Evolutionary conservation across 768 basidiomycete genomes (phyloP), one percentile per base, ranked within the genome.

Genomic region (Krasilnikovozyma curviuscula): DNA sequence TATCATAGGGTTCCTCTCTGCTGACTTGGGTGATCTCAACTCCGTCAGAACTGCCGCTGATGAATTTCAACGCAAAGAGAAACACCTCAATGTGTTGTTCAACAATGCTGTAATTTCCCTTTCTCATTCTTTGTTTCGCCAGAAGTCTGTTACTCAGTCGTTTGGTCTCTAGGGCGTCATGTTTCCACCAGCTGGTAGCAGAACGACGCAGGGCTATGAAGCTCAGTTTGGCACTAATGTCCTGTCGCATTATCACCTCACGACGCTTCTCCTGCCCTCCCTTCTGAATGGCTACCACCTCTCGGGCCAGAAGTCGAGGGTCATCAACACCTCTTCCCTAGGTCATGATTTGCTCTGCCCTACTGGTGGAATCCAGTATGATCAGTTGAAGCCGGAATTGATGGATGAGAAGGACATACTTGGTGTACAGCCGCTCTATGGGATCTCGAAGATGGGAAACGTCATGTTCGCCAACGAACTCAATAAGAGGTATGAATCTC

Each of bases 371-470:
- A 28, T 56, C 31, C 21, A 45, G 14, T 51, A 37, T 16, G 50
- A 56, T n/a, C 39, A 44, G 28, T 46, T 50, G 21, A 50, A 25
- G 34, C 31, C 34, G 5, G 23, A 29, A 14, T 27, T 44, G 25
- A 32, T 14, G 1, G 31, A 32, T 0, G 28, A 34, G 23, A 18
- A 27, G 3, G 30, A 29, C 19, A 41, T 31, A 14, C n/a, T n/a
- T n/a, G n/a, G n/a, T n/a, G n/a, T n/a, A n/a, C 21, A 37, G 16
- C 30, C 19, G 19, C 30, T 51, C 5, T 56, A 56, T 45, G 53
- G 46, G n/a, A 53, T 54, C 32, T 37, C 38, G 10, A 56, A 56
- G 51, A 35, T 53, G 40, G 48, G 49, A 21, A 56, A 56, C 53
- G 42, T 56, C 34, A 28, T 54, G 9, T 30, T 54, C 29, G 49